Conservation (phyloP, 257 asterid genomes). For the Jaltomata sinuosa region DNA sequence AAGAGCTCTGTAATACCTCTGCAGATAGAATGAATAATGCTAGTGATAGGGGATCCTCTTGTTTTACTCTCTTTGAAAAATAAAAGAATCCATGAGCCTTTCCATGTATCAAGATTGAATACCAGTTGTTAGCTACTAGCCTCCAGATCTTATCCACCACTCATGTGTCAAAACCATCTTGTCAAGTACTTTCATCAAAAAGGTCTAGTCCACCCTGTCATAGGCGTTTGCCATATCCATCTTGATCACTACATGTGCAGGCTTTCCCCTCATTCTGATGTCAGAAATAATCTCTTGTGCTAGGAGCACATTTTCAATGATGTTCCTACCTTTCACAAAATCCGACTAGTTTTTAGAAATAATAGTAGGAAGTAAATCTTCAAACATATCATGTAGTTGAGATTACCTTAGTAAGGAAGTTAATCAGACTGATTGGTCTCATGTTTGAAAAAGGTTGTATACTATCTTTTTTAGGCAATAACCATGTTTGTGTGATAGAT, state of each 20-base stretch:
- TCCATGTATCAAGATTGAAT: no score
- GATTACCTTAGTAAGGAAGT: neutral
- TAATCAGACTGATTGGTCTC: neutral
- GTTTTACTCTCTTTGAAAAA: neutral
- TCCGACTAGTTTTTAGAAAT: neutral
- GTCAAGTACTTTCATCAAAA: neutral
- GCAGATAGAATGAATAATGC: neutral
- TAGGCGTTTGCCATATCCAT: no score
- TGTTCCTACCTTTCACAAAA: neutral
- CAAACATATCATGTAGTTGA: neutral
- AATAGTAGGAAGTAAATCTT: neutral
- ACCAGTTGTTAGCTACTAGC: neutral
- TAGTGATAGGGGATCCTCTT: neutral
- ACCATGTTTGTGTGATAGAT: neutral
- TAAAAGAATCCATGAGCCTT: neutral
- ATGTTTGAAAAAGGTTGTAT: neutral
- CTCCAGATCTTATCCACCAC: neutral
- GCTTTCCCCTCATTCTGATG: no score
- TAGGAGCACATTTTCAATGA: neutral
- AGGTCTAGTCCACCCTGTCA: no score
- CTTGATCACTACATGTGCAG: no score
- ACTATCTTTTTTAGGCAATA: neutral
- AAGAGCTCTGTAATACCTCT: no score
- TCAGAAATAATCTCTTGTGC: neutral
- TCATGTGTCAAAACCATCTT: neutral